Percentiles rank a stretch among this genome's conserved stretches.
Conservation (phyloP, 1,284 basidiomycete species). For the Leccinum fallax region DNA sequence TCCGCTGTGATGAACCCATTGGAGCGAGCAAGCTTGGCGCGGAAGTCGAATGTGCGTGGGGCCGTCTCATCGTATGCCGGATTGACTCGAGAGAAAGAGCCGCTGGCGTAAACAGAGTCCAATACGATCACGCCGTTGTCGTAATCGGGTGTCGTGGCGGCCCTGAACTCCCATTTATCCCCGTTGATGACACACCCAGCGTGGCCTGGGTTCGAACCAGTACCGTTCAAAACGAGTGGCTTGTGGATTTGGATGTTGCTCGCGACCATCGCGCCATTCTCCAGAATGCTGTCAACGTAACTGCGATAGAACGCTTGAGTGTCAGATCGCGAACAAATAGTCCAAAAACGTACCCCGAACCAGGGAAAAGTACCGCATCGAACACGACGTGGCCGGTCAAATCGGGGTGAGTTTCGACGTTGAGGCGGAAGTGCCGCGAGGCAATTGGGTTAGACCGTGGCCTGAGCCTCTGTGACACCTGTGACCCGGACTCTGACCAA, state of each 20-base stretch:
- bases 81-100: conserved; percentile 30
- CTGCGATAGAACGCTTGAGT: conserved; percentile 6
- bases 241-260: conserved; percentile 29
- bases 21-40: conserved; percentile 22
- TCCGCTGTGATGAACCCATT: conserved; percentile 19
- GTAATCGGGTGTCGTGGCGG: conserved; percentile 27
- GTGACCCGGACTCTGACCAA: conserved; percentile 27
- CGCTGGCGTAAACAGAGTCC: conserved; percentile 32
- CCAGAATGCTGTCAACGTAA: conserved; percentile 34
- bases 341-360: conserved; percentile 26
- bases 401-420: conserved; percentile 29
- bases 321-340: background rate
- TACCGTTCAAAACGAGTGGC: conserved; percentile 25
- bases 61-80: conserved; percentile 26
- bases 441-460: conserved; percentile 27
- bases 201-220: conserved; percentile 22
- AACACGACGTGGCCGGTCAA: conserved; percentile 33
- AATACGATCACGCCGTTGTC: conserved; percentile 27
- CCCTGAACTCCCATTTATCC: conserved; percentile 32
- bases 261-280: conserved; percentile 35
- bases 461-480: conserved; percentile 24
- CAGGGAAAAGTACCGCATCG: conserved; percentile 33
- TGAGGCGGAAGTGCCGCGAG: conserved; percentile 29
- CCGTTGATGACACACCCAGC: conserved; percentile 30
- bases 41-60: conserved; percentile 28